Evolutionary conservation across 2,329 filamentous ascomycete species (phyloP).

Genomic region (Ophiostoma sp.): DNA sequence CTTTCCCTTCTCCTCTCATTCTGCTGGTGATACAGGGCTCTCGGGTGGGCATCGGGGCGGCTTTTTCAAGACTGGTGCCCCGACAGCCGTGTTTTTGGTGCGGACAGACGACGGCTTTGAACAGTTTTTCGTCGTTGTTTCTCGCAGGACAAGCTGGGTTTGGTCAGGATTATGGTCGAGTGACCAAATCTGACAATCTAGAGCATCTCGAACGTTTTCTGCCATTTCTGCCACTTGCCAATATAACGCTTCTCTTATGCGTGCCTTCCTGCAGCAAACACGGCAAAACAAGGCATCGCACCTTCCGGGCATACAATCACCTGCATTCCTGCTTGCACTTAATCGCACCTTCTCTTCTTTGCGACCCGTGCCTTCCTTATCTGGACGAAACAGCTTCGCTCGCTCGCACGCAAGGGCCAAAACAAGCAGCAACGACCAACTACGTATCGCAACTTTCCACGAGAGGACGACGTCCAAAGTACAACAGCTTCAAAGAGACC

Average conservation of each 20-base stretch:
- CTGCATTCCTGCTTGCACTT: background rate
- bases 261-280: constrained; percentile 14
- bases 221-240: background rate
- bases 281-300: constrained; percentile 1
- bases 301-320: background rate
- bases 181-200: constrained; percentile 3
- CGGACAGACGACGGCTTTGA: background rate
- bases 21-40: constrained; percentile 7
- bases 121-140: background rate
- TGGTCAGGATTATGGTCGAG: constrained; percentile 1
- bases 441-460: background rate
- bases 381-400: constrained; percentile 4
- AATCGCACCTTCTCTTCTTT: background rate
- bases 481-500: background rate
- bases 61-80: background rate
- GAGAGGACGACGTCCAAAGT: background rate
- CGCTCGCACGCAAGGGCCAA: background rate
- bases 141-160: background rate
- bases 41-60: constrained; percentile 18
- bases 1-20: background rate
- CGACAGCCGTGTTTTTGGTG: constrained; percentile 18
- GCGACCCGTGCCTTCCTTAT: constrained; percentile 22
- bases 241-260: constrained; percentile 6
- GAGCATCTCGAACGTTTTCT: constrained; percentile 2
- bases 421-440: background rate